phyloP scores from a whole-genome alignment of 2,329 filamentous ascomycete genomes.

The Pseudopyrenochaeta lycopersici region DNA sequence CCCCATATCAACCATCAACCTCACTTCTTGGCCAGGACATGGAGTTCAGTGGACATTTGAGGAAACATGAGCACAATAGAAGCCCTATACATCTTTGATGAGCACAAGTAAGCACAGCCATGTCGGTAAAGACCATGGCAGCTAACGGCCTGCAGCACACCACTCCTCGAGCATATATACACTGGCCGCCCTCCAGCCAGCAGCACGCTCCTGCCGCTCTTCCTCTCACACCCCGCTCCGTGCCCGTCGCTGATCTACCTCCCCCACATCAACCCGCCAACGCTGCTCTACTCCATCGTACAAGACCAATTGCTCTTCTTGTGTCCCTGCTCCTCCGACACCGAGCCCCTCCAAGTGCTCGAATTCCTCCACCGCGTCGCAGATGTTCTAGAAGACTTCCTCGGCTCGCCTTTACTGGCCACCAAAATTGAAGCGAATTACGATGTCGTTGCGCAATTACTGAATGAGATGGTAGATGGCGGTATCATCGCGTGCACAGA shows the following conservation, averaged over 20 bases:
- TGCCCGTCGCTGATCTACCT: constrained; percentile 89
- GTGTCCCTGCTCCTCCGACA: constrained; percentile 83
- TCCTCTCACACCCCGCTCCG: constrained; percentile 81
- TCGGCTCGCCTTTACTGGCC: constrained; percentile 85
- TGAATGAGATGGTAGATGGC: constrained; percentile 96
- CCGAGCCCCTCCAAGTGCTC: constrained; percentile 86
- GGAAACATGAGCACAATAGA: constrained; percentile 76
- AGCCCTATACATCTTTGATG: constrained; percentile 96
- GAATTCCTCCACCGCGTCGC: constrained; percentile 95
- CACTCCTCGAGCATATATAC: constrained; percentile 90
- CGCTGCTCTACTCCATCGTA: constrained; percentile 85
- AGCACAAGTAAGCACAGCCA: constrained; percentile 76
- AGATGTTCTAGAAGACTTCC: constrained; percentile 92
- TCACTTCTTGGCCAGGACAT: constrained; percentile 22
- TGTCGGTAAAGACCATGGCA: neutral
- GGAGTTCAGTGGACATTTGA: constrained; percentile 18
- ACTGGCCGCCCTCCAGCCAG: constrained; percentile 81
- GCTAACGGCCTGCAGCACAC: constrained; percentile 66
- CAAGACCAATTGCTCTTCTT: constrained; percentile 89
- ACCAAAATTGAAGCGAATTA: constrained; percentile 89
- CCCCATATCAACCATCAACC: constrained; percentile 9
- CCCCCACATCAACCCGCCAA: constrained; percentile 81
- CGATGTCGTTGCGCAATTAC: constrained; percentile 90
- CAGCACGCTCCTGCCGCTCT: constrained; percentile 80
- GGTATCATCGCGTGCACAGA: constrained; percentile 91